These are phyloP conservation scores for Pichia sp. DNA, from an alignment of 1,139 yeast species.

Conservation along the genomic window DNA sequence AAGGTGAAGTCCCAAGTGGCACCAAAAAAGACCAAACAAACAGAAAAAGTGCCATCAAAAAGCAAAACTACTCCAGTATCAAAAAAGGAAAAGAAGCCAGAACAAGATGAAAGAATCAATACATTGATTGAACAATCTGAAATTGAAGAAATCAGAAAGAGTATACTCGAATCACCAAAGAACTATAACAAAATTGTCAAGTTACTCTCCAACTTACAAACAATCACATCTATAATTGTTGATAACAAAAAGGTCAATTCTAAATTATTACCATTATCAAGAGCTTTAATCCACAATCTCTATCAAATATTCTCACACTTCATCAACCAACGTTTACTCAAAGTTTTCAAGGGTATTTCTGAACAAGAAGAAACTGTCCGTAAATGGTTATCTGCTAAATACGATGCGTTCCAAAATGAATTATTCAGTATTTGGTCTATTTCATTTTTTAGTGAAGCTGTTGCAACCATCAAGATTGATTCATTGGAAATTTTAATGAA, in stretches of 20 bases:
- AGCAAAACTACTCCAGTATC: conserved; percentile 10
- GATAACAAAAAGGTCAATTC: conserved; percentile 26
- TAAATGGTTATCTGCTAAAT: conserved; percentile 65
- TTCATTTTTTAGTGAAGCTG: conserved; percentile 29
- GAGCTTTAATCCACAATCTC: conserved; percentile 53
- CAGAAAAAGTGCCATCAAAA: conserved; percentile 15
- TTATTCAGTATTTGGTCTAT: conserved; percentile 41
- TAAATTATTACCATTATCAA: conserved; percentile 36
- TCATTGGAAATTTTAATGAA: conserved; percentile 63
- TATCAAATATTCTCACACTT: conserved; percentile 58
- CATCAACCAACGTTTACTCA: conserved; percentile 27
- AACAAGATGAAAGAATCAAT: not conserved
- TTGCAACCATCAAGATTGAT: conserved; percentile 55
- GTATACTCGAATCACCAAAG: conserved; percentile 41
- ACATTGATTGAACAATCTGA: conserved; percentile 29
- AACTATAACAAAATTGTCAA: conserved; percentile 52
- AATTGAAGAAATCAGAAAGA: conserved; percentile 36
- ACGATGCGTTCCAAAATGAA: conserved; percentile 49
- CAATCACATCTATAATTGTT: conserved; percentile 23
- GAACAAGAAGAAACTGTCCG: conserved; percentile 48
- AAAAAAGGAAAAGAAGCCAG: not conserved
- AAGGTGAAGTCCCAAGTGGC: not conserved
- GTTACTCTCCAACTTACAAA: conserved; percentile 41
- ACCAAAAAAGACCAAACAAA: not conserved
- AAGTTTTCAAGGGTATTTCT: conserved; percentile 36